These are phyloP conservation scores for Castanea crenata DNA, from an alignment of 306 rosid genomes.

Conservation along the genomic window DNA sequence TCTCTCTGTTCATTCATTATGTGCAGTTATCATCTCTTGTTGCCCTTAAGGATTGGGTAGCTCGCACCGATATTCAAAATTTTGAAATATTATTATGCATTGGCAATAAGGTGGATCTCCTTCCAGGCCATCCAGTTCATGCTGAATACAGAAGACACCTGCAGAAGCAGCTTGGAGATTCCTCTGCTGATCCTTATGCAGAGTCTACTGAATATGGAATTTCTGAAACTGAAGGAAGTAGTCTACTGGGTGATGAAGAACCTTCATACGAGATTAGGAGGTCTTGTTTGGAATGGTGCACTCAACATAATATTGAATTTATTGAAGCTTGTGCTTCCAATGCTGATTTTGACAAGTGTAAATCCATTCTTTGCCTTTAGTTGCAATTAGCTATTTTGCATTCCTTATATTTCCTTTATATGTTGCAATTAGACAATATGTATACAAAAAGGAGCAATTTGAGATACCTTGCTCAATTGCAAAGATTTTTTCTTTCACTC, in stretches of 20 bases:
- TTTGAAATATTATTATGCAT: constrained; percentile 77
- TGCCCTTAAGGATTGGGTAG: constrained; percentile 67
- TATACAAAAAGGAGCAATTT: not conserved
- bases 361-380: constrained; percentile 18
- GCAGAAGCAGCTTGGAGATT: constrained; percentile 51
- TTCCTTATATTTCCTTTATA: not conserved
- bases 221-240: constrained; percentile 77
- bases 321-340: constrained; percentile 85
- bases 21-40: constrained; percentile 64
- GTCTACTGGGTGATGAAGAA: constrained; percentile 62
- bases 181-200: constrained; percentile 30
- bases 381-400: constrained; percentile 9
- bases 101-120: constrained; percentile 86
- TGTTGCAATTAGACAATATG: not conserved
- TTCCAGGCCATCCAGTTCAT: constrained; percentile 81
- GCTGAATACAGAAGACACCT: constrained; percentile 64
- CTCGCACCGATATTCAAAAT: constrained; percentile 58
- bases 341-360: constrained; percentile 81
- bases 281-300: constrained; percentile 76
- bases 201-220: constrained; percentile 65
- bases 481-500: not conserved
- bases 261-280: constrained; percentile 50
- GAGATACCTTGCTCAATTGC: constrained; percentile 1
- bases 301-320: constrained; percentile 71
- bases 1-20: constrained; percentile 9